These are phyloP conservation scores for Hypoxylon intermedium DNA, from an alignment of 495 filamentous ascomycete genomes.

Conservation along the genomic window DNA sequence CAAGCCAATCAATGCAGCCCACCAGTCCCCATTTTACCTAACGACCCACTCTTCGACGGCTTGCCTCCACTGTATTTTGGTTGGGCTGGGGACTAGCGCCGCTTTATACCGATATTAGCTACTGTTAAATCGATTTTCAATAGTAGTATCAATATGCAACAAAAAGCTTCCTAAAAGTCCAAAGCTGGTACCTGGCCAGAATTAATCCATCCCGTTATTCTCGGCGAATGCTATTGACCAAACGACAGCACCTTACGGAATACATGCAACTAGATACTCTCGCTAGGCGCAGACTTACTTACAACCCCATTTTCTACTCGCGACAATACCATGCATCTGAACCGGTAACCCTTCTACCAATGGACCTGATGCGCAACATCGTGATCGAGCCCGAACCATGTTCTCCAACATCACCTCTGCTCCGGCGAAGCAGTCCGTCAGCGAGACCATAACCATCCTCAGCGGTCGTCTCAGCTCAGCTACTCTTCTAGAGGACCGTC, in stretches of 20 bases:
- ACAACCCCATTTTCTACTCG: constrained; percentile 2
- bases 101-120: too few species aligned
- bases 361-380: constrained; percentile 42
- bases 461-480: constrained; percentile 85
- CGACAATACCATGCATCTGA: constrained; percentile 36
- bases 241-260: constrained; percentile 6
- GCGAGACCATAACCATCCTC: constrained; percentile 88
- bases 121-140: too few species aligned
- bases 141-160: neutral
- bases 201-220: neutral
- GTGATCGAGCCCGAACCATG: constrained; percentile 60
- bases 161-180: neutral
- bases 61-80: too few species aligned
- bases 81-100: too few species aligned
- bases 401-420: constrained; percentile 84
- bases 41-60: too few species aligned
- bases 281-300: constrained; percentile 5
- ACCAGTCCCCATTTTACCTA: neutral
- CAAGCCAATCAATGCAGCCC: constrained; percentile 7
- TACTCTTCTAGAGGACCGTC: constrained; percentile 90
- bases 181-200: neutral
- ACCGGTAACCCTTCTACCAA: constrained; percentile 40
- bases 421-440: constrained; percentile 94
- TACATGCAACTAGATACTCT: too few species aligned
- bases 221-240: constrained; percentile 1